Base-by-base conservation (phyloP, 2,329 filamentous ascomycete species). In the Phaeophleospora eucalypticola region DNA sequence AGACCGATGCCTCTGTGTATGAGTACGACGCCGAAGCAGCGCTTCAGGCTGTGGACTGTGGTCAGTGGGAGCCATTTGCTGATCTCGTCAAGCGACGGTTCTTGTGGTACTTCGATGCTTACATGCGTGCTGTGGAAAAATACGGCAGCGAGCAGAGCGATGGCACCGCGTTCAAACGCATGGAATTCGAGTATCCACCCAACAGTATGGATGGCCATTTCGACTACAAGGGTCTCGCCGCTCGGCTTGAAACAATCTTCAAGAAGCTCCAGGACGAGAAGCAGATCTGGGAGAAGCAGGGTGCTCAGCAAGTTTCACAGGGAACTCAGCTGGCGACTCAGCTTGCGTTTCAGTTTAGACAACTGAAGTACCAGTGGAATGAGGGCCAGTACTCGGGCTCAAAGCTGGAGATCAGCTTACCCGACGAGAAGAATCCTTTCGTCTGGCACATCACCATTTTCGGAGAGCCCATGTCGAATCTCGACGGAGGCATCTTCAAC, bases 31-130 rank as follows among this genome's bases (percentile, higher is more conserved):
- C 61, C n/a, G 59, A 61, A 41, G 61, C 60, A 4, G 54, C 58
- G 1, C 63, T 57, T 47, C 48, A 52, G 24, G 57, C 56, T 9
- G 49, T 62, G 4, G 61, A 62, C 14, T 20, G 47, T 2, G 64
- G 80, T 1, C 76, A 80, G 0, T 95, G 89, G 66, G 86, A 95
- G 56, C 88, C 89, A 0, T 97, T 97, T 71, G 84, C 83, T 56
- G 91, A 97, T 61, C 74, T 95, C 4, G 87, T 86, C 75, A 97
- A 97, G 69, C 83, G 86, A 32, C 82, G 90, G 1, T 96, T 97
- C 64, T 73, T 97, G 12, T 97, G 93, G 93, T 97, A 97, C 69
- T 95, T 87, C 66, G 86, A 94, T 56, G 86, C 86, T 2, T 97
- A 97, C 62, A 72, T 93, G 17, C 72, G 78, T 3, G 78, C 84